Base-by-base conservation (phyloP, 164 flowering plant genomes). In the Nymphaea colorata region DNA sequence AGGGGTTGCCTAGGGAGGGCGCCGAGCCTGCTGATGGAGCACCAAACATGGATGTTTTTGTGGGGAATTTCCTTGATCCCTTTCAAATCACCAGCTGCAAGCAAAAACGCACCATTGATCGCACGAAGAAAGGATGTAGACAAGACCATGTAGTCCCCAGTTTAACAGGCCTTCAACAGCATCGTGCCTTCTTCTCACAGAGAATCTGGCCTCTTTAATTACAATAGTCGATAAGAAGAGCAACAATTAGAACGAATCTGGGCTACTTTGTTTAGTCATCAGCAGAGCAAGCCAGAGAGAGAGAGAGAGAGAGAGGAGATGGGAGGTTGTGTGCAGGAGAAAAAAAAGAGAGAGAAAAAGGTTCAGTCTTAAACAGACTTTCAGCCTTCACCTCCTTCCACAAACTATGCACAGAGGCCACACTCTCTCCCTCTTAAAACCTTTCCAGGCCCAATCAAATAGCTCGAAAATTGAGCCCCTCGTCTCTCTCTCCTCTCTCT, bases 391-490 rank as follows among this genome's bases (percentile, higher is more conserved):
- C 42, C 67, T 42, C 43, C 41, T 67, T 66, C 61, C 71, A 75
- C 68, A 61, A 73, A 74, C 65, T 78, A 51, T 10, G 57, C 14
- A 15, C 57, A 51, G 57, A 51, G 57, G 42, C 64, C 25, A 61
- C 64, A 61, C 45, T 65, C 66, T 68, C 64, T 73, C 51, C 42
- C 73, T 51, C 74, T 67, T 69, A 17, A 25, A 64, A 41, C 4
- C 42, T 5, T n/a, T 18, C 72, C 66, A 42, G 73, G 73, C 74
- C 82, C 83, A 78, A 82, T 81, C 81, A 79, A 69, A 73, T 57
- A 71, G 74, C 68, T 77, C 43, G 65, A 77, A 82, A 80, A 81
- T 74, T 80, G 82, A 81, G 78, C 87, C 82, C 85, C 84, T 65
- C 64, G 16, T 61, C 66, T 64, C 18, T 51, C 8, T 10, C 8